Evolutionary conservation across 1,139 yeast genomes (phyloP).

Genomic region (Candida pseudoviswanathii): DNA sequence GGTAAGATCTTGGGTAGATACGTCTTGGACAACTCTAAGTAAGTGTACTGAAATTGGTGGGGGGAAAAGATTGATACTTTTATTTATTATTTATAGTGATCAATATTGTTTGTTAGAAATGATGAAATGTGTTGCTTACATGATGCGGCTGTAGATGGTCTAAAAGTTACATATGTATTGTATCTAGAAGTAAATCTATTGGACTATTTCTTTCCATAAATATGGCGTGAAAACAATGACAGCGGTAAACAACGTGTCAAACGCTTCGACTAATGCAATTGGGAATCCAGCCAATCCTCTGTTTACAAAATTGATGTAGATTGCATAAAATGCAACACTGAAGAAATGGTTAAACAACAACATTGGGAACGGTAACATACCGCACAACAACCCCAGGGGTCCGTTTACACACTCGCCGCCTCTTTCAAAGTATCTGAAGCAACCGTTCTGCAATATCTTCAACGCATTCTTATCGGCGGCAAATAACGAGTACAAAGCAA

Average conservation of each 20-base stretch:
- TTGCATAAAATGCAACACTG: conserved; percentile 84
- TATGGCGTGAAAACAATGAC: conserved; percentile 77
- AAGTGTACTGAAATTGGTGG: not conserved
- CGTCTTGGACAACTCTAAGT: conserved; percentile 54
- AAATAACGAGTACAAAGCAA: conserved; percentile 85
- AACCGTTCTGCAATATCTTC: conserved; percentile 77
- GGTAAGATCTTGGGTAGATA: conserved; percentile 76
- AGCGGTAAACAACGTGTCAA: conserved; percentile 74
- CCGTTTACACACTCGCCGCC: conserved; percentile 82
- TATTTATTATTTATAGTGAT: not conserved
- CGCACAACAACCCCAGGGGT: conserved; percentile 85
- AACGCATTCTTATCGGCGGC: conserved; percentile 79
- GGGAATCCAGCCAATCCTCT: conserved; percentile 74
- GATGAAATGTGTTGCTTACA: too few species aligned
- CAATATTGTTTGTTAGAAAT: too few species aligned
- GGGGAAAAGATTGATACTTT: conserved; percentile 1
- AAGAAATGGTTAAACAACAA: conserved; percentile 82
- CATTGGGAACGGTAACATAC: conserved; percentile 75
- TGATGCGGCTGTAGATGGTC: not conserved
- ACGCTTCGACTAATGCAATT: conserved; percentile 67
- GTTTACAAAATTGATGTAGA: conserved; percentile 65
- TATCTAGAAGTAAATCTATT: too few species aligned
- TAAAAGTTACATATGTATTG: not conserved
- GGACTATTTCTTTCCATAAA: conserved; percentile 51
- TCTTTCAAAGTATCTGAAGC: conserved; percentile 78